Conservation (phyloP, 768 basidiomycete species). For the Mycena galericulata region DNA sequence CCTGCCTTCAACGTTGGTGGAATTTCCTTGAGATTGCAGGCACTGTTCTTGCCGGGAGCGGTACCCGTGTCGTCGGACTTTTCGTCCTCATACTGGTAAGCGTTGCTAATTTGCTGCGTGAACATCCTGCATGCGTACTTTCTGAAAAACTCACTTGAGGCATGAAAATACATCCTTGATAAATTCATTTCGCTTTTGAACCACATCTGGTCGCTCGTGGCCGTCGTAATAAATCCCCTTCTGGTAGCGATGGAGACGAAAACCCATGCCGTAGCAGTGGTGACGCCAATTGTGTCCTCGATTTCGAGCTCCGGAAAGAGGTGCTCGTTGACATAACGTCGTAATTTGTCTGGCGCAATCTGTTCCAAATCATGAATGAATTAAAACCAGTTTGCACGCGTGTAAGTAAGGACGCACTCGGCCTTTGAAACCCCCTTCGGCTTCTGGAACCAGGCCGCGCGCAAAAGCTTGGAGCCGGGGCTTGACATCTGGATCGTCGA, state of each 20-base stretch:
- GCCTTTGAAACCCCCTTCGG: constrained; percentile 16
- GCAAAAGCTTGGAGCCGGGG: constrained; percentile 10
- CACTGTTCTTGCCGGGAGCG: not conserved
- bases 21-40: constrained; percentile 14
- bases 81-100: constrained; percentile 22
- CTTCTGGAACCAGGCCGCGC: constrained; percentile 14
- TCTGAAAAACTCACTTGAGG: constrained; percentile 7
- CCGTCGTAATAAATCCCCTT: constrained; percentile 40
- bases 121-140: not conserved
- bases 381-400: not conserved
- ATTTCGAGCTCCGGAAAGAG: constrained; percentile 27
- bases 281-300: constrained; percentile 21
- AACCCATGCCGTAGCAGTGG: constrained; percentile 27
- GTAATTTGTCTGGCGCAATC: constrained; percentile 28
- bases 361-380: not conserved
- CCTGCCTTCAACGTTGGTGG: constrained; percentile 30
- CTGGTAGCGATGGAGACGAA: constrained; percentile 8
- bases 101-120: not conserved
- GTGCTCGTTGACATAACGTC: constrained; percentile 25
- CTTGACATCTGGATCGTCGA: constrained; percentile 29
- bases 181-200: constrained; percentile 31
- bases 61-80: constrained; percentile 3
- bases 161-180: constrained; percentile 15
- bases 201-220: constrained; percentile 39
- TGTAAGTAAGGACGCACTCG: not conserved